Base-by-base conservation (phyloP, 2,329 filamentous ascomycete species). In the Penicillium sp. region DNA sequence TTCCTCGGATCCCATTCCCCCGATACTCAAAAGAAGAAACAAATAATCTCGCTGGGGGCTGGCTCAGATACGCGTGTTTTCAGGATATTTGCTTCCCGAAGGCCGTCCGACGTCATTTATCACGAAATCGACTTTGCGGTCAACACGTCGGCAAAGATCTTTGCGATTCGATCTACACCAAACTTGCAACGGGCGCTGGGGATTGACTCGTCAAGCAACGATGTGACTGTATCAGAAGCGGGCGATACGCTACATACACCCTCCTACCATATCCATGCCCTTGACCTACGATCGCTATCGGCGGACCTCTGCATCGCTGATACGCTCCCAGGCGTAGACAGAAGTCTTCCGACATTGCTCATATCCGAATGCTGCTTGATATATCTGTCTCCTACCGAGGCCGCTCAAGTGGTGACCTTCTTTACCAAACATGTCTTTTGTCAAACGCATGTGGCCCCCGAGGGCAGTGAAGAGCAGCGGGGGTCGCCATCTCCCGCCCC, bases 341-440 rank as follows among this genome's bases (percentile, higher is more conserved):
- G 66, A 69, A 85, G 72, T 25, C 68, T 91, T 0, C 92, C 95
- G 0, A 99, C 95, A 0, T 79, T 99, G 8, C 77, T 99, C 25
- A 83, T 99, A 6, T 98, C 94, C 0, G 95, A 99, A 76, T 98
- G 95, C 82, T 99, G 95, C 73, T 84, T 99, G 35, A 91, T 95
- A 73, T 99, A 99, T 71, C 84, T 99, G 1, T 83, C 88, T 8
- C 83, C 88, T 0, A 69, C 82, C 0, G 83, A 88, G 54, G 89
- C 92, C 0, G 81, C 83, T 39, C 76, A 79, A 1, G 86, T 94
- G 4, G 75, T 96, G 22, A 74, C 80, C 15, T 88, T 86, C 74
- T 92, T 94, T 68, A 81, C 83, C 2, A 78, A 74, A 20, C 83
- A 86, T 39, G 66, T 82, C 10, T 78, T 81, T 39, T 69, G 35